Evolutionary conservation across 139 green algal genomes (phyloP), one percentile per base, ranked within the genome.

Genomic region (Pleodorina starrii): DNA sequence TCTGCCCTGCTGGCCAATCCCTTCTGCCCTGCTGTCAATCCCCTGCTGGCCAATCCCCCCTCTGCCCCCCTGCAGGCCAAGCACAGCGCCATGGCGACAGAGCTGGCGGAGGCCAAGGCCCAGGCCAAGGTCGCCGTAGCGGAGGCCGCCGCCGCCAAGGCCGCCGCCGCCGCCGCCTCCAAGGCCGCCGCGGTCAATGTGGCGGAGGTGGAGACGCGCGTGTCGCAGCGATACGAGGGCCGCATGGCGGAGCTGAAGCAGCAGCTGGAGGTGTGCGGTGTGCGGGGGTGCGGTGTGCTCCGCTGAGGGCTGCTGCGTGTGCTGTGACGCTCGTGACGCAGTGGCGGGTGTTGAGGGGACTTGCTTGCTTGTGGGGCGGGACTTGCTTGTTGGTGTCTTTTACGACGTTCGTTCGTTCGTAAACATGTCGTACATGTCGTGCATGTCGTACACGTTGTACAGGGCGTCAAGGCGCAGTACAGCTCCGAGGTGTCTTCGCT

Each of bases 191-290:
- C 42, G 27, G 60, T 69, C 27, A 40, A 77, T 27, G 81, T 59
- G 42, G 59, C 81, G 16, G 81, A 77, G 43, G 81, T 87, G 60
- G 81, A 87, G 59, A 60, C 60, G n/a, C 81, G 81, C 60, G 81
- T 87, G 60, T 68, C 43, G 38, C 16, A 35, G 40, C 81, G 81
- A 21, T 87, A 87, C 44, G 81, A 87, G 59, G 27, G 29, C 0
- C 81, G 81, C 81, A 87, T 87, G 81, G 60, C 81, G 5, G 81
- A 87, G 81, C 81, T 87, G 7, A 57, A 77, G 43, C 43, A 77
- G 29, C 60, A 87, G 81, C 63, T 87, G 42, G 60, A 87, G 16
- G 76, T 68, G 76, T 35, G 76, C n/a, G n/a, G n/a, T n/a, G n/a
- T n/a, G n/a, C n/a, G n/a, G n/a, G n/a, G n/a, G n/a, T n/a, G n/a